Percentiles rank a stretch among this genome's conserved stretches.
Conservation (phyloP, 2,329 filamentous ascomycete species). For the Aspergillus vadensis region DNA sequence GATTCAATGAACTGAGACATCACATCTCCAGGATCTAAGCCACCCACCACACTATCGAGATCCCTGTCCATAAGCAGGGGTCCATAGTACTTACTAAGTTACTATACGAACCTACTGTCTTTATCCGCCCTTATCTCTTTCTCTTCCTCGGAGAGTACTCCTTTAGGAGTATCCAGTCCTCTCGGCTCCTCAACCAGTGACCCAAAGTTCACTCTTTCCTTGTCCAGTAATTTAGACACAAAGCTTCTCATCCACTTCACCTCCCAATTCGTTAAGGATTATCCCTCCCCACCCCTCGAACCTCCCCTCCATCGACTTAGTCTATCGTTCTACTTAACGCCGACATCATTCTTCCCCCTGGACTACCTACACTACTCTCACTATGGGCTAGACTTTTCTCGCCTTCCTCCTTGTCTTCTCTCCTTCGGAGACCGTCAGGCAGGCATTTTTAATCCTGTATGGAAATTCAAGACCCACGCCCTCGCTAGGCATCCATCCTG, state of each 20-base stretch:
- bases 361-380: neutral
- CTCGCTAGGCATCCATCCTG: neutral
- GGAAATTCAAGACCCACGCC: neutral
- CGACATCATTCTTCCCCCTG: too few species aligned
- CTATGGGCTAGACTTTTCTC: neutral
- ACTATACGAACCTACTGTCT: neutral
- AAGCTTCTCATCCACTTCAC: neutral
- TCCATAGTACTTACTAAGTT: neutral
- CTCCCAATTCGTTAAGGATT: neutral
- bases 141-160: neutral
- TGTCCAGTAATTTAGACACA: neutral
- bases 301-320: neutral
- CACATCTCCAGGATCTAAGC: neutral
- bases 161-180: neutral
- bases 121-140: neutral
- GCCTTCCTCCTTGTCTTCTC: neutral
- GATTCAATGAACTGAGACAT: neutral
- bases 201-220: neutral
- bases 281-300: neutral
- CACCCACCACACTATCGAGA: neutral
- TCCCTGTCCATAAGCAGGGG: neutral
- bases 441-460: neutral
- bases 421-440: neutral
- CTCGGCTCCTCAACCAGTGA: neutral
- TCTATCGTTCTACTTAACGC: neutral